Evolutionary conservation across 805 yeast genomes (phyloP), one percentile per base, ranked within the genome.

Genomic region (Myxozyma geophila): DNA sequence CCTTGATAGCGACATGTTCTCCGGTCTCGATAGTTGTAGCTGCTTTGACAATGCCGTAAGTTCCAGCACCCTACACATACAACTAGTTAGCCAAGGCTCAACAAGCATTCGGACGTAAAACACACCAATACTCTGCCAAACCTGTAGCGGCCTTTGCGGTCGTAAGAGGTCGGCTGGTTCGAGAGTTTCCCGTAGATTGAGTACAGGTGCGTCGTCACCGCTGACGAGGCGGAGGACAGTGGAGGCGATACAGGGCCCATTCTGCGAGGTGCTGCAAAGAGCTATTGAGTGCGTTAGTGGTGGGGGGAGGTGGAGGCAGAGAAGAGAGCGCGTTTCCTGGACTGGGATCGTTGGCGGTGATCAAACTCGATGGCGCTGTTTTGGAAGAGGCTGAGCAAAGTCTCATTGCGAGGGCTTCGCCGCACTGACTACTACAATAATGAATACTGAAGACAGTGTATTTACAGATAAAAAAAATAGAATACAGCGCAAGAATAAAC

Each of bases 1-100:
- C 91, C 78, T 93, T 93, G 67, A 93, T 84, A 0, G 98, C 98
- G 15, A 92, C 96, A 63, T 88, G 86, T 70, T 90, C 91, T 48
- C 77, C 76, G 1, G 84, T 82, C 9, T 76, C 74, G 40, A 78
- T 71, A 58, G 76, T 73, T 44, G 84, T 79, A 1, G 97, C 98
- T 67, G 84, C 83, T 70, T 96, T 82, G 2, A 93, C 98, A 1
- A 93, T 87, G 46, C 99, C 98, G 76, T 91, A 95, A 0, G 96
- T 85, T 5, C 99, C 98, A 0, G 98, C 98, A 9, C 98, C 98
- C 12, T 65, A 19, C 19, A 19, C 5, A 33, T 1, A n/a, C 17
- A 15, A 37, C 19, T 43, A 37, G 52, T n/a, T 23, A 49, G 37
- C 50, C 28, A 40, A 13, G 17, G n/a, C 17, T 17, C 15, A 17